Percentiles rank a stretch among this genome's conserved stretches.
phyloP scores from a whole-genome alignment of 2,329 filamentous ascomycete genomes.

The Davidsoniella australis region DNA sequence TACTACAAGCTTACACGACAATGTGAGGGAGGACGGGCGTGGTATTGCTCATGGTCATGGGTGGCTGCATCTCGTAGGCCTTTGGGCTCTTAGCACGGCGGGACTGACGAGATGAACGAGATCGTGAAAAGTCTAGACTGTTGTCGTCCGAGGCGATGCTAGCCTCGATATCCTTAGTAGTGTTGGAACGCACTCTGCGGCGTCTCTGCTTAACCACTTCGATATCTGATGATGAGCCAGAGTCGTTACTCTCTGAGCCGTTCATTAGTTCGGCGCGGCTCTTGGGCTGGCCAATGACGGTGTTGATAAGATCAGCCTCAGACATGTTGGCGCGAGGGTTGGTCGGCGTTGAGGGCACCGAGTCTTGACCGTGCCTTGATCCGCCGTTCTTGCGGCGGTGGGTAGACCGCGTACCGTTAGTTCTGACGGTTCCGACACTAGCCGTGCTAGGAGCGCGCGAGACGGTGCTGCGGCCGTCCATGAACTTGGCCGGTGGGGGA shows the following conservation, averaged over 20 bases:
- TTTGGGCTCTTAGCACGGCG: background rate
- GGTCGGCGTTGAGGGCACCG: slow-evolving; percentile 5
- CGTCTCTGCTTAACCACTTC: slow-evolving; percentile 10
- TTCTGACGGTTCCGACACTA: slow-evolving; percentile 18
- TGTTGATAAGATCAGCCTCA: slow-evolving; percentile 28
- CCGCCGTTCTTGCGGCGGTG: slow-evolving; percentile 12
- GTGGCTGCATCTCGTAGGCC: slow-evolving; percentile 9
- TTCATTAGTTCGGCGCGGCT: slow-evolving; percentile 9
- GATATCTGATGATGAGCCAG: slow-evolving; percentile 10
- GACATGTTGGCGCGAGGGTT: slow-evolving; percentile 15
- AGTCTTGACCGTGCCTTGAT: background rate
- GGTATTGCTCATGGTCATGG: slow-evolving; percentile 8
- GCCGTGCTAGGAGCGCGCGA: slow-evolving; percentile 42
- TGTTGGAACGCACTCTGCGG: slow-evolving; percentile 6
- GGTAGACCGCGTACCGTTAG: slow-evolving; percentile 11
- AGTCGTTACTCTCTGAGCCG: slow-evolving; percentile 5
- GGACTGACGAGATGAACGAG: background rate
- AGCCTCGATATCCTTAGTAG: slow-evolving; percentile 7
- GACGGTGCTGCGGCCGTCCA: slow-evolving; percentile 69
- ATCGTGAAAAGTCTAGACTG: background rate
- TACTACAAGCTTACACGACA: slow-evolving; percentile 1
- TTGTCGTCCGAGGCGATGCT: background rate
- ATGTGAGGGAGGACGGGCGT: slow-evolving; percentile 11
- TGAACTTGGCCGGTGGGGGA: slow-evolving; percentile 73
- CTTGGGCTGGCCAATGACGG: slow-evolving; percentile 19